Conservation (phyloP, 257 asterid genomes). For the Solanum chiquidenum region DNA sequence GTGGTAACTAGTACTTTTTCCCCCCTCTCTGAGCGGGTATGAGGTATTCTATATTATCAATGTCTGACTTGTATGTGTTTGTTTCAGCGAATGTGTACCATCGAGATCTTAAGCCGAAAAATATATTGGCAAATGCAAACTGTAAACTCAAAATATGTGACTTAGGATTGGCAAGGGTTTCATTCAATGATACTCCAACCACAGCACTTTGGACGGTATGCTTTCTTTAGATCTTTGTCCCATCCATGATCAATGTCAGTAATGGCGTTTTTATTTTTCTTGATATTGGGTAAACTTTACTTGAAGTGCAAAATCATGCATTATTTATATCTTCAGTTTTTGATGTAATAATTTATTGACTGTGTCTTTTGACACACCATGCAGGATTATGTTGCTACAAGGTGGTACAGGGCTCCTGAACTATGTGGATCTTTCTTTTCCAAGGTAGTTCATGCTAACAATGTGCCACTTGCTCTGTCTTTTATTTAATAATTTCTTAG, state of each 20-base stretch:
- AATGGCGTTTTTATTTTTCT: not conserved
- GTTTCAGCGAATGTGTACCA: slow-evolving; percentile 87
- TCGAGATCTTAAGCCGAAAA: slow-evolving; percentile 91
- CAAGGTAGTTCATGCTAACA: slow-evolving; percentile 39
- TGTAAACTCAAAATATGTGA: slow-evolving; percentile 93
- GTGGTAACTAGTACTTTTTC: not conserved
- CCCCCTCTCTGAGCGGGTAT: not conserved
- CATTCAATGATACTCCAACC: slow-evolving; percentile 80
- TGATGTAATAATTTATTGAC: not conserved
- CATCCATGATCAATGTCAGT: not conserved
- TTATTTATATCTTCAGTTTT: not conserved
- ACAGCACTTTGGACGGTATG: slow-evolving; percentile 87
- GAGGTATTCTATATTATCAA: not conserved
- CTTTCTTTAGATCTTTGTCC: not conserved
- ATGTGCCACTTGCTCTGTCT: slow-evolving; percentile 1
- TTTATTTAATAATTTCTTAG: not conserved
- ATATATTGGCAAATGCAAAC: slow-evolving; percentile 93
- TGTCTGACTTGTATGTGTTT: slow-evolving; percentile 9
- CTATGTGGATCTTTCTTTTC: slow-evolving; percentile 94
- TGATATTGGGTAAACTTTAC: not conserved
- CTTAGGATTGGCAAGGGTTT: slow-evolving; percentile 89
- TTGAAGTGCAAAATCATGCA: not conserved
- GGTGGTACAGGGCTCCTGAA: slow-evolving; percentile 99
- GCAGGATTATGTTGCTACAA: slow-evolving; percentile 98
- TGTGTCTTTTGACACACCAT: slow-evolving; percentile 6